Evolutionary conservation across 495 filamentous ascomycete species (phyloP), one percentile per base, ranked within the genome.

Genomic region (Xylaria sp.): DNA sequence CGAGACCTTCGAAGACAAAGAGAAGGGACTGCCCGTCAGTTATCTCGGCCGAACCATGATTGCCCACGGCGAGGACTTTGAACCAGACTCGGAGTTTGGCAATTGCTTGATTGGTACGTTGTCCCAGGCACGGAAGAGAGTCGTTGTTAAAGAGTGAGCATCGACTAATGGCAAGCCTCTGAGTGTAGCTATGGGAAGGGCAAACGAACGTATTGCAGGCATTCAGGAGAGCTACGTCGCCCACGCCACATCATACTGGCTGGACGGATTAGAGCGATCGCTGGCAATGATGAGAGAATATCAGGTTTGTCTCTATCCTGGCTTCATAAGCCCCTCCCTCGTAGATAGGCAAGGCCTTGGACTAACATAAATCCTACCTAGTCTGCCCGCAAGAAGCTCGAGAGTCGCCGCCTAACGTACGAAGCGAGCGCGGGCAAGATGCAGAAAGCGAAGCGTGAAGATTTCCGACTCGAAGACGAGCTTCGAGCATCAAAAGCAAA

Each of bases 221-320:
- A 86, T 94, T 48, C 97, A 99, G 75, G 97, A 98, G 78, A 87
- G 83, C 6, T 98, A 96, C 72, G 89, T 93, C 70, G 84, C 87
- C 33, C 89, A 95, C 76, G 93, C 94, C 70, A 97, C 91, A 40
- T 87, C 90, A 61, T 92, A 89, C 79, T 98, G 96, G 96, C 87
- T 97, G 69, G 95, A 98, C 80, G 93, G 93, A 14, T 81, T 97
- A 61, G 96, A 98, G 78, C 85, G 95, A 72, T 96, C 93, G 14
- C 81, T 97, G 68, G 91, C 93, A 37, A 95, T 97, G 87, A 93
- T 98, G 93, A 98, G 97, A 79, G 97, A 99, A 76, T 98, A 98
- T 72, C 94, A 97, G 88, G 93, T 77, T 52, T 61, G 82, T 68
- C 29, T 35, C 8, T 37, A 14, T 53, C 53, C n/a, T 31, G 0